Base-by-base conservation (phyloP, 192 early-diverging fungal genomes). In the Backusella tuberculispora region DNA sequence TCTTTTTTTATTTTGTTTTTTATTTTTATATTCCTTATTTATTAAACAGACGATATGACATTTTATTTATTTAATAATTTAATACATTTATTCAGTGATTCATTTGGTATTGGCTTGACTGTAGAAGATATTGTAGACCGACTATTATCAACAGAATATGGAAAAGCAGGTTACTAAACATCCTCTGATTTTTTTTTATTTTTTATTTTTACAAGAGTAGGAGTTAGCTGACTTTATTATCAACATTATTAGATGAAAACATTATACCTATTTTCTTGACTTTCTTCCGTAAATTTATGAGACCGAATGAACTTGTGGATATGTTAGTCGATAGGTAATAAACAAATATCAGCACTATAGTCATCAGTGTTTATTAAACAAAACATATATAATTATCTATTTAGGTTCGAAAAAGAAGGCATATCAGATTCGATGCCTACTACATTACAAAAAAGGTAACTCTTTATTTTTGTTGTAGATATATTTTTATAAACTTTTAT, bases 221-320 rank as follows among this genome's bases (percentile, higher is more conserved):
- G 12, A 40, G 37, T 15, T 41, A 17, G 17, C 17, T 66, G n/a
- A 34, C 12, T 13, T 41, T 38, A 66, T 17, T 41, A 41, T 41
- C 40, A 66, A 41, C 37, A 14, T 17, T 63, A 42, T 15, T 63
- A 82, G 74, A 79, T 65, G 78, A 83, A 43, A 53, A 79, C 21
- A 76, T 83, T 43, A 47, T 71, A 17, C 44, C 71, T 21, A 69
- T 79, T 24, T 83, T 83, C 74, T 70, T 83, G 38, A 83, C 77
- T 15, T 83, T 83, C 43, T 83, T 76, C 71, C 69, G 81, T 19
- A 75, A 78, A 42, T 79, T 83, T 21, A 83, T 83, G 75, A 72
- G 47, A n/a, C 81, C 81, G 12, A 43, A 60, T 29, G 72, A 78
- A 34, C 47, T 83, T 14, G 63, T 79, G 17, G 63, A 79, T 8